These are phyloP conservation scores for Allium fistulosum DNA, from an alignment of 106 monocot genomes.

Conservation along the genomic window DNA sequence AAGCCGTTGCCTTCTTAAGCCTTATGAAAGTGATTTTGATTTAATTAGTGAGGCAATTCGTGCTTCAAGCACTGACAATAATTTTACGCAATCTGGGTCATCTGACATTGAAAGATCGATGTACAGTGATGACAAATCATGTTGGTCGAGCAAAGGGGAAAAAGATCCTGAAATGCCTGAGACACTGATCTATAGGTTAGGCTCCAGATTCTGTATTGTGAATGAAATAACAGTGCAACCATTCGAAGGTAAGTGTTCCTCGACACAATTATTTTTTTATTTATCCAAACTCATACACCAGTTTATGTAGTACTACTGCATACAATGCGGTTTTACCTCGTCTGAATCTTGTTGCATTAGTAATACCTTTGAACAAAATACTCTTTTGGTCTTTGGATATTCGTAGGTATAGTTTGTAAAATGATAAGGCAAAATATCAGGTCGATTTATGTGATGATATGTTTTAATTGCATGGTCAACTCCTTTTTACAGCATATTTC, in stretches of 20 bases:
- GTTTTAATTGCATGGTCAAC: no score
- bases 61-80: constrained; percentile 67
- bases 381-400: no score
- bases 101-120: constrained; percentile 20
- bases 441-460: no score
- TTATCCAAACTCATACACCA: no score
- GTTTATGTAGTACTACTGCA: no score
- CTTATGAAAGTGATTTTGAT: constrained; percentile 2
- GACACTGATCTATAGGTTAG: constrained; percentile 32
- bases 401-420: no score
- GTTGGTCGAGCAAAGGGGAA: constrained; percentile 43
- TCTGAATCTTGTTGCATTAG: no score
- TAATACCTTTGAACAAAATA: no score
- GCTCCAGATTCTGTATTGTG: constrained; percentile 33
- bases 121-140: constrained; percentile 13
- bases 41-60: constrained; percentile 23
- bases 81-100: constrained; percentile 36
- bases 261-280: neutral
- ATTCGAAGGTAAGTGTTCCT: constrained; percentile 27
- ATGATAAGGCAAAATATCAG: no score
- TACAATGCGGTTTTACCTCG: no score
- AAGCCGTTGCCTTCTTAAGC: constrained; percentile 10
- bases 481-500: constrained; percentile 22
- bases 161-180: constrained; percentile 29
- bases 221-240: constrained; percentile 36